Evolutionary conservation across 2,329 filamentous ascomycete species (phyloP).

Genomic region (Sporothrix brasiliensis): DNA sequence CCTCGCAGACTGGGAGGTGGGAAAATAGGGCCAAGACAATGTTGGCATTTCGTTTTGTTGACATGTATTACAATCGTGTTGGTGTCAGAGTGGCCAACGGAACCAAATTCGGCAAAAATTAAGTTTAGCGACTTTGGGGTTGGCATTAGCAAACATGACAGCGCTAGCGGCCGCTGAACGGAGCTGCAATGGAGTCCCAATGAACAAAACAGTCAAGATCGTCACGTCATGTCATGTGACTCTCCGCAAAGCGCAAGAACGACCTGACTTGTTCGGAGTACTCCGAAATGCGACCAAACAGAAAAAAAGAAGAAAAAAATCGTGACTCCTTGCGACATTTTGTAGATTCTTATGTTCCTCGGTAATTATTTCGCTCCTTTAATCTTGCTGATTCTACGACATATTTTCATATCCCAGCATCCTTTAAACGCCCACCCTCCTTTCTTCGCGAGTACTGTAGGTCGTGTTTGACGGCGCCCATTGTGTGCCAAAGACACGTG

Average conservation of each 20-base stretch:
- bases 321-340: conserved; percentile 19
- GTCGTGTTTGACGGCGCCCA: too few relatives aligned
- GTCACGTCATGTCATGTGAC: conserved; percentile 26
- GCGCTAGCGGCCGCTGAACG: neutral
- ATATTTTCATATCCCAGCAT: neutral
- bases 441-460: neutral
- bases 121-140: neutral
- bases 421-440: neutral
- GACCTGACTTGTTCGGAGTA: neutral
- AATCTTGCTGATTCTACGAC: too few relatives aligned
- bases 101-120: neutral
- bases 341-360: neutral
- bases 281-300: neutral
- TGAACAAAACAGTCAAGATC: neutral
- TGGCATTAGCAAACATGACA: neutral
- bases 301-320: neutral
- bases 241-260: neutral
- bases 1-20: conserved; percentile 23
- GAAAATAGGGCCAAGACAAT: neutral
- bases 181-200: neutral
- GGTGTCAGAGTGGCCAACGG: neutral
- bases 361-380: neutral
- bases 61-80: neutral
- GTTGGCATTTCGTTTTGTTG: neutral
- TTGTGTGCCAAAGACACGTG: too few relatives aligned